These are phyloP conservation scores for Lasiosphaeria ovina DNA, from an alignment of 495 filamentous ascomycete species.

Conservation along the genomic window DNA sequence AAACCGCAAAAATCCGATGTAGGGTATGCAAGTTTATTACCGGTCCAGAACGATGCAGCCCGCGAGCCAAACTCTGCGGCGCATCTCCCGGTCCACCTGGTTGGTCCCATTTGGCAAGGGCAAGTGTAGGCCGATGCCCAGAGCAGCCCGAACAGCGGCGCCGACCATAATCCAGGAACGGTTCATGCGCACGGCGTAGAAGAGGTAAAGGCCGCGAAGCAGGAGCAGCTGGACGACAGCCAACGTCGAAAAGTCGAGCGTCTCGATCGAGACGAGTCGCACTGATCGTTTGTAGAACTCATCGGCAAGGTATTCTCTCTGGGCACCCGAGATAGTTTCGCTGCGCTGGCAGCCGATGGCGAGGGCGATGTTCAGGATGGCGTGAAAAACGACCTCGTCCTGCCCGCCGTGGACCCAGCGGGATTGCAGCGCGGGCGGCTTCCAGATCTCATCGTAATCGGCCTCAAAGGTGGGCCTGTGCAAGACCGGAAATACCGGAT, in stretches of 20 bases:
- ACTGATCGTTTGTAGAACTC: constrained; percentile 37
- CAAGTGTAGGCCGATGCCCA: constrained; percentile 37
- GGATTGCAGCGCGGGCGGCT: not conserved
- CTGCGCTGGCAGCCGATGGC: constrained; percentile 40
- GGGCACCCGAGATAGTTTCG: constrained; percentile 16
- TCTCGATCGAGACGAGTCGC: constrained; percentile 33
- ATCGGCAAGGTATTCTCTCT: constrained; percentile 27
- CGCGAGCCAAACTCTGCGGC: constrained; percentile 38
- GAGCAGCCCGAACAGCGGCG: constrained; percentile 36
- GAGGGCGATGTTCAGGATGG: constrained; percentile 39
- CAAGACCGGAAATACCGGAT: constrained; percentile 39
- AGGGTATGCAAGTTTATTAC: constrained; percentile 13
- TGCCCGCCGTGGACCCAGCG: not conserved
- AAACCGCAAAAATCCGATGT: constrained; percentile 1
- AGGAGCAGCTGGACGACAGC: constrained; percentile 39
- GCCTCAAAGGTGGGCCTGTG: constrained; percentile 35
- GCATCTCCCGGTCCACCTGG: constrained; percentile 36
- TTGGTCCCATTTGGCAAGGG: constrained; percentile 13
- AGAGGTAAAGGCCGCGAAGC: constrained; percentile 39
- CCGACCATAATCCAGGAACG: constrained; percentile 44
- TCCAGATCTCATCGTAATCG: constrained; percentile 31
- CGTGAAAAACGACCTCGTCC: constrained; percentile 32
- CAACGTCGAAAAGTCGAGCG: constrained; percentile 31
- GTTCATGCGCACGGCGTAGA: constrained; percentile 35
- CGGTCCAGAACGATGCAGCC: constrained; percentile 42